A percentile compares a stretch with the other conserved stretches of the same genome.
phyloP scores from a whole-genome alignment of 192 early-diverging fungal species.

The Oehlia diaphana region DNA sequence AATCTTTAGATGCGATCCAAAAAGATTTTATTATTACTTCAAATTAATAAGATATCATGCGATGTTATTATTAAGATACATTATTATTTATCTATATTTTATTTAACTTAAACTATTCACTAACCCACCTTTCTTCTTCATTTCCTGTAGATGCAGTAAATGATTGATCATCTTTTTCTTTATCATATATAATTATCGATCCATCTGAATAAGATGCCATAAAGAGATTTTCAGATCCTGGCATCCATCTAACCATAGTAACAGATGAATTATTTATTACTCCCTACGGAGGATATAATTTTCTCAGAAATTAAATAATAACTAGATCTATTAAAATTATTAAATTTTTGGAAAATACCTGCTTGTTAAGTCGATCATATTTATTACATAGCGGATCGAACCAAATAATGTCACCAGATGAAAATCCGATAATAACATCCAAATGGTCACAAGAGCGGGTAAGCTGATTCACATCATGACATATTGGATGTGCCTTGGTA shows the following conservation, averaged over 20 bases:
- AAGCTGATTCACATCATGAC: constrained; percentile 80
- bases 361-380: constrained; percentile 81
- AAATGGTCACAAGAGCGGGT: constrained; percentile 69
- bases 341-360: constrained; percentile 41
- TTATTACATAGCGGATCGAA: constrained; percentile 87
- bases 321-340: not conserved
- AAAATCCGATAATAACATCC: constrained; percentile 85
- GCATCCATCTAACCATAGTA: constrained; percentile 87
- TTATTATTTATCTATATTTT: constrained; percentile 1
- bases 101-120: constrained; percentile 13
- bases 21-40: constrained; percentile 2
- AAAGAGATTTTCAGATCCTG: constrained; percentile 81
- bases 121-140: constrained; percentile 37
- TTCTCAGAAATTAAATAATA: not conserved
- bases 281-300: constrained; percentile 41
- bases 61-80: not conserved
- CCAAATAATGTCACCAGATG: constrained; percentile 79
- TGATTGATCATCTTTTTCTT: constrained; percentile 79
- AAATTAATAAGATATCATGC: not conserved
- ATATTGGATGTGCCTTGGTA: constrained; percentile 73
- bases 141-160: constrained; percentile 9
- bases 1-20: constrained; percentile 39
- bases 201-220: constrained; percentile 86
- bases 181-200: constrained; percentile 80
- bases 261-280: constrained; percentile 66